Percentiles rank a stretch among this genome's conserved stretches.
Evolutionary conservation across 2,329 filamentous ascomycete species (phyloP).

Genomic region (Cadophora sp.): DNA sequence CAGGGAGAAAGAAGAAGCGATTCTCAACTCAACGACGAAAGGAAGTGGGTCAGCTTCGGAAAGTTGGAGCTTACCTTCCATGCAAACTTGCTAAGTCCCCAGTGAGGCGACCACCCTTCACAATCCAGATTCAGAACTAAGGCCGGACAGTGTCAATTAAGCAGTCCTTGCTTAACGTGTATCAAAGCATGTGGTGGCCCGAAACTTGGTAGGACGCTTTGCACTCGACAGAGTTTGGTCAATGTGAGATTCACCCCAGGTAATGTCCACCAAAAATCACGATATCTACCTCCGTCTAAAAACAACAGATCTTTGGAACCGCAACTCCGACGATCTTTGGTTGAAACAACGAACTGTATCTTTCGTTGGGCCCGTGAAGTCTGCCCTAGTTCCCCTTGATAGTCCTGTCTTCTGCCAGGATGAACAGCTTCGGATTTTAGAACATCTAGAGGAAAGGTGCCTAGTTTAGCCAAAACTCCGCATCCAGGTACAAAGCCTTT

Average conservation of each 20-base stretch:
- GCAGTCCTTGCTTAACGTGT: background rate
- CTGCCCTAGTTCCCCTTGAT: background rate
- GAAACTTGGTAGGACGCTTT: background rate
- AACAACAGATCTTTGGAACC: background rate
- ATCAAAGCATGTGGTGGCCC: background rate
- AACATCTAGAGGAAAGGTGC: background rate
- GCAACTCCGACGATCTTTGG: background rate
- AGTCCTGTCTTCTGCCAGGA: background rate
- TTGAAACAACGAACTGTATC: background rate
- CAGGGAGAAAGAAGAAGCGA: background rate
- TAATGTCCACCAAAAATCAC: background rate
- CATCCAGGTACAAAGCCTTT: background rate
- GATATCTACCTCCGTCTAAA: background rate
- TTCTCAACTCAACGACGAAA: background rate
- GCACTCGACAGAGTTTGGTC: background rate
- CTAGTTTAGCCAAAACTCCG: background rate
- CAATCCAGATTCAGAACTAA: background rate
- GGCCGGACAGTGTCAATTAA: background rate
- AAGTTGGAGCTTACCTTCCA: background rate
- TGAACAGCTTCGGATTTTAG: background rate
- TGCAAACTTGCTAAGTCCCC: slow-evolving; percentile 1
- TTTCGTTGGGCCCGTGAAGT: background rate
- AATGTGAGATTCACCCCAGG: background rate
- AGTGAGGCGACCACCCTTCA: background rate
- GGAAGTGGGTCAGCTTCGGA: background rate